Conservation (phyloP, 2,329 filamentous ascomycete genomes). For the Pestalotiopsis sp. region DNA sequence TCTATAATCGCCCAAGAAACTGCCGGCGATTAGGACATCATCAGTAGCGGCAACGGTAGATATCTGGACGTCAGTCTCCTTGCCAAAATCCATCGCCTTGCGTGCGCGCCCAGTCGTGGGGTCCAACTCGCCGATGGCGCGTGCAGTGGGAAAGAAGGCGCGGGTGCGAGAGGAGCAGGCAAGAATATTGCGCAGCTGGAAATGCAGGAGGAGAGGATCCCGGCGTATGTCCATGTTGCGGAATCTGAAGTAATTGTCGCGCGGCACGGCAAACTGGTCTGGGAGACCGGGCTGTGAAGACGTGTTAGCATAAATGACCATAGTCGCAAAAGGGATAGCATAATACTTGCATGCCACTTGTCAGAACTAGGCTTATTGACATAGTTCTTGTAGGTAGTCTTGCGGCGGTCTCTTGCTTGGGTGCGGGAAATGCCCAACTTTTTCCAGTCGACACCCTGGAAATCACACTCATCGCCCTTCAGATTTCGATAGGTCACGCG, state of each 20-base stretch:
- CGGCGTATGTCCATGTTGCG: conserved; percentile 57
- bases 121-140: conserved; percentile 55
- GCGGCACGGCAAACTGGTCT: conserved; percentile 38
- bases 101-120: conserved; percentile 49
- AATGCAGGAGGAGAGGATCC: conserved; percentile 62
- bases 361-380: conserved; percentile 54
- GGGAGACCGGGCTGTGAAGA: conserved; percentile 21
- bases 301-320: not conserved
- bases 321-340: not conserved
- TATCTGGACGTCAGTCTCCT: conserved; percentile 42
- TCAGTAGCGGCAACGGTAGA: conserved; percentile 55
- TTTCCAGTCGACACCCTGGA: conserved; percentile 63
- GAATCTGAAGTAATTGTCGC: conserved; percentile 60
- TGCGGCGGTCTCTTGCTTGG: conserved; percentile 50
- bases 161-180: conserved; percentile 58
- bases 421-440: conserved; percentile 52
- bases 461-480: conserved; percentile 56
- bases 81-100: conserved; percentile 45
- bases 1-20: conserved; percentile 59
- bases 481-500: conserved; percentile 48
- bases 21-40: conserved; percentile 61
- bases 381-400: conserved; percentile 59
- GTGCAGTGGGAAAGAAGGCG: conserved; percentile 57
- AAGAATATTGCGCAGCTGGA: conserved; percentile 66
- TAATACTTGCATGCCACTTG: conserved; percentile 47